Conservation (phyloP, 345 rosid genomes). For the Rhodomyrtus tomentosa region DNA sequence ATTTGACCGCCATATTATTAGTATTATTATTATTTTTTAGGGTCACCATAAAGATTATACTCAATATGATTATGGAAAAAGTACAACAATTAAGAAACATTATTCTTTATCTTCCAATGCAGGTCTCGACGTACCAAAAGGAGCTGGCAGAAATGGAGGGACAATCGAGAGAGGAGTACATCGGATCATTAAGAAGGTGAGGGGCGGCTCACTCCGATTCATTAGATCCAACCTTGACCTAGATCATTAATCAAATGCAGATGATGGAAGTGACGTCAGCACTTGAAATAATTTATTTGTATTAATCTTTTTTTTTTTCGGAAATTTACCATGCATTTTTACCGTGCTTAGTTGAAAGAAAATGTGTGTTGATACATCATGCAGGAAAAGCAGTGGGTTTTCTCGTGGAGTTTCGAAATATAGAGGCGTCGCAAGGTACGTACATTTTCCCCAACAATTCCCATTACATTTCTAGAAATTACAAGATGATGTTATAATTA, state of each 20-base stretch:
- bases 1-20: not conserved
- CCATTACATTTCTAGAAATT: too few relatives aligned
- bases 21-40: not conserved
- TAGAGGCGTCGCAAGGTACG: slow-evolving; percentile 94
- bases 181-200: slow-evolving; percentile 83
- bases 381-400: slow-evolving; percentile 92
- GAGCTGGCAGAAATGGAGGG: slow-evolving; percentile 72
- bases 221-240: not conserved
- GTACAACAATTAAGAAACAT: not conserved
- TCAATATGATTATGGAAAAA: not conserved
- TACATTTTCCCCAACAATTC: not conserved
- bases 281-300: too few relatives aligned
- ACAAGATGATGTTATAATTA: too few relatives aligned
- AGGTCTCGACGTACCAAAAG: slow-evolving; percentile 45
- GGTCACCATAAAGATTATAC: not conserved
- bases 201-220: not conserved
- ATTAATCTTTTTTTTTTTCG: too few relatives aligned
- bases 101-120: not conserved
- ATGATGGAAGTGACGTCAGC: not conserved
- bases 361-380: not conserved
- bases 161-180: slow-evolving; percentile 75
- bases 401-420: slow-evolving; percentile 94
- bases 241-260: not conserved
- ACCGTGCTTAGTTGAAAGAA: too few relatives aligned
- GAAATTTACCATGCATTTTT: too few relatives aligned